phyloP scores from a whole-genome alignment of 1,284 basidiomycete species.

The Tilletia setariae region DNA sequence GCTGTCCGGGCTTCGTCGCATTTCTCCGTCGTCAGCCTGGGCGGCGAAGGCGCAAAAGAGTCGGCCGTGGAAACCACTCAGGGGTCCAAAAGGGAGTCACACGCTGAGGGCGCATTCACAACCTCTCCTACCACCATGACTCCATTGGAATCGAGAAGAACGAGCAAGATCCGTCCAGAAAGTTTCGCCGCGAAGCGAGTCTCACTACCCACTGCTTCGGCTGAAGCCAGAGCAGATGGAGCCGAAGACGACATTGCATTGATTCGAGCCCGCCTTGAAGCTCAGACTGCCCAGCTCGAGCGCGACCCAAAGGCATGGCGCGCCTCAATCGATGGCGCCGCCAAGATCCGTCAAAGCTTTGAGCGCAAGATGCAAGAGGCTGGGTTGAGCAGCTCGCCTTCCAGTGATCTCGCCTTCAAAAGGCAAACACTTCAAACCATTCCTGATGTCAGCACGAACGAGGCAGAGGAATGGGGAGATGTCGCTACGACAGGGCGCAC shows the following conservation, averaged over 20 bases:
- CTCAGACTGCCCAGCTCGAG: slow-evolving; percentile 40
- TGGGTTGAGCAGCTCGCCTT: not conserved
- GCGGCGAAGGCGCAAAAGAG: slow-evolving; percentile 9
- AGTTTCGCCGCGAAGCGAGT: not conserved
- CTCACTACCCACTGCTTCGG: not conserved
- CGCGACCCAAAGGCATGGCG: slow-evolving; percentile 44
- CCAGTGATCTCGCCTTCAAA: not conserved
- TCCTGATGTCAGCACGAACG: not conserved
- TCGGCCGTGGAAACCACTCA: not conserved
- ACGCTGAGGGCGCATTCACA: not conserved
- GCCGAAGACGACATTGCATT: slow-evolving; percentile 25
- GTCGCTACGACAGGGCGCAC: no score
- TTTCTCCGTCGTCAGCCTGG: slow-evolving; percentile 36
- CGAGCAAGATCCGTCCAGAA: not conserved
- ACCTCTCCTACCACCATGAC: not conserved
- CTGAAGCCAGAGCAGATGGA: no score
- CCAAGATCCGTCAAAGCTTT: slow-evolving; percentile 47
- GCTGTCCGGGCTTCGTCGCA: slow-evolving; percentile 27
- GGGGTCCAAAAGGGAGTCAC: not conserved
- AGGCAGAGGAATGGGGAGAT: not conserved
- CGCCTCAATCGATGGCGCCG: slow-evolving; percentile 40
- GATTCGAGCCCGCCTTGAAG: slow-evolving; percentile 37
- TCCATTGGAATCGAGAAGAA: not conserved
- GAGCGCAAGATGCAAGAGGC: slow-evolving; percentile 38
- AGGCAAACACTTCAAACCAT: not conserved